Conservation (phyloP, 495 filamentous ascomycete species). For the Hypoxylon subgilvum region DNA sequence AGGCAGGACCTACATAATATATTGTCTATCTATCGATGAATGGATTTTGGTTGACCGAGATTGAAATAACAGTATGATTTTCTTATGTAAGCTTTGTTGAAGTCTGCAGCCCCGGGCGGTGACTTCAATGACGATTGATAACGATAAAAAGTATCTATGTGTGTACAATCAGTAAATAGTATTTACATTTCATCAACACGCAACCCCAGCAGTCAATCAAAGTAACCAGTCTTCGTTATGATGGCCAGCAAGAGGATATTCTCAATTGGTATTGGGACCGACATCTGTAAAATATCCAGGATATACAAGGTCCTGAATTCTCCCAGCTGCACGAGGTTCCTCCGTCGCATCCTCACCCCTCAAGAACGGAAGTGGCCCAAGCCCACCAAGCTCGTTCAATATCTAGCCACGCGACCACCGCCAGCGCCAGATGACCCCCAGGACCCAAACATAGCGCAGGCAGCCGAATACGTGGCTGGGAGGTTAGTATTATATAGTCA, state of each 20-base stretch:
- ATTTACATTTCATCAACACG: no score
- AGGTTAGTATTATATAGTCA: slow-evolving; percentile 51
- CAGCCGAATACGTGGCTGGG: slow-evolving; percentile 55
- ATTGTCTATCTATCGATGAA: no score
- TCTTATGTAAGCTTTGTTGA: no score
- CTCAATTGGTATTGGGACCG: slow-evolving; percentile 59
- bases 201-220: no score
- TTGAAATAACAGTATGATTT: no score
- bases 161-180: no score
- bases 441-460: slow-evolving; percentile 23
- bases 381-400: slow-evolving; percentile 4
- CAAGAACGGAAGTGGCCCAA: slow-evolving; percentile 41
- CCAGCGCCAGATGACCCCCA: background rate
- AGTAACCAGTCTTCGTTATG: slow-evolving; percentile 2
- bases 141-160: no score
- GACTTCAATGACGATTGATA: no score
- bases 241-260: slow-evolving; percentile 37
- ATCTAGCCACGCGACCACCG: no score
- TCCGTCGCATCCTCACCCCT: slow-evolving; percentile 48
- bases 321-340: slow-evolving; percentile 39
- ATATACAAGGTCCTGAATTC: slow-evolving; percentile 47
- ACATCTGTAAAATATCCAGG: slow-evolving; percentile 59
- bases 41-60: no score
- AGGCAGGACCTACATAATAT: no score
- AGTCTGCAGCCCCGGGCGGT: no score